Percentiles rank a stretch among this genome's conserved stretches.
phyloP scores from a whole-genome alignment of 2,329 filamentous ascomycete genomes.

The Xylariaceae sp. region DNA sequence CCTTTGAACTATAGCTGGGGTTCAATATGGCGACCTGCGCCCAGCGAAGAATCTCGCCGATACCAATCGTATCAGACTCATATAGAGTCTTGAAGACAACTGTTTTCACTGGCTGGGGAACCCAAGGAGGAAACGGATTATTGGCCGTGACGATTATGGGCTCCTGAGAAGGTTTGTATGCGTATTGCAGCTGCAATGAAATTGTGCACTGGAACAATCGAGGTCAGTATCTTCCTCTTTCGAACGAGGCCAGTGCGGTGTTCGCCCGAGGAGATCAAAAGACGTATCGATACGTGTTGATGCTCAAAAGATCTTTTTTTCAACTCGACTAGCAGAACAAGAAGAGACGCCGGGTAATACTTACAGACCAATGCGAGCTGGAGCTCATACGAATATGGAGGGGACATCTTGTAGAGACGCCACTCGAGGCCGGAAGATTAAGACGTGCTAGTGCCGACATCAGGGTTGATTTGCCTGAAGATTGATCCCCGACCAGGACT shows the following conservation, averaged over 20 bases:
- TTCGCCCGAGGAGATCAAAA: neutral
- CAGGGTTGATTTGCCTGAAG: slow-evolving; percentile 64
- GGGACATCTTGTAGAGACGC: slow-evolving; percentile 65
- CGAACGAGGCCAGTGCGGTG: neutral
- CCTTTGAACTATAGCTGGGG: slow-evolving; percentile 46
- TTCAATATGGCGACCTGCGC: slow-evolving; percentile 72
- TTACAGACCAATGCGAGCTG: slow-evolving; percentile 49
- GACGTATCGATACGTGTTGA: neutral
- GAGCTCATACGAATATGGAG: slow-evolving; percentile 66
- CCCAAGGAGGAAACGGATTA: slow-evolving; percentile 60
- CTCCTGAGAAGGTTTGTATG: slow-evolving; percentile 37
- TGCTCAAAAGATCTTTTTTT: neutral
- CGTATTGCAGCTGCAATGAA: slow-evolving; percentile 56
- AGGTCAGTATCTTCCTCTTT: neutral
- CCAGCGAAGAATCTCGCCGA: slow-evolving; percentile 61
- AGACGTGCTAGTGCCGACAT: slow-evolving; percentile 19
- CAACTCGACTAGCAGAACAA: neutral
- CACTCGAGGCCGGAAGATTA: slow-evolving; percentile 42
- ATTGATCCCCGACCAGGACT: slow-evolving; percentile 76
- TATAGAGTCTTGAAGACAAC: slow-evolving; percentile 58
- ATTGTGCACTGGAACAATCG: slow-evolving; percentile 46
- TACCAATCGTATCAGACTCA: slow-evolving; percentile 44
- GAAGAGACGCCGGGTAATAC: neutral
- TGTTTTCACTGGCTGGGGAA: slow-evolving; percentile 37
- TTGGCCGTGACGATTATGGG: slow-evolving; percentile 40